Evolutionary conservation across 2,329 filamentous ascomycete species (phyloP).

Genomic region (Paecilomyces sp.): DNA sequence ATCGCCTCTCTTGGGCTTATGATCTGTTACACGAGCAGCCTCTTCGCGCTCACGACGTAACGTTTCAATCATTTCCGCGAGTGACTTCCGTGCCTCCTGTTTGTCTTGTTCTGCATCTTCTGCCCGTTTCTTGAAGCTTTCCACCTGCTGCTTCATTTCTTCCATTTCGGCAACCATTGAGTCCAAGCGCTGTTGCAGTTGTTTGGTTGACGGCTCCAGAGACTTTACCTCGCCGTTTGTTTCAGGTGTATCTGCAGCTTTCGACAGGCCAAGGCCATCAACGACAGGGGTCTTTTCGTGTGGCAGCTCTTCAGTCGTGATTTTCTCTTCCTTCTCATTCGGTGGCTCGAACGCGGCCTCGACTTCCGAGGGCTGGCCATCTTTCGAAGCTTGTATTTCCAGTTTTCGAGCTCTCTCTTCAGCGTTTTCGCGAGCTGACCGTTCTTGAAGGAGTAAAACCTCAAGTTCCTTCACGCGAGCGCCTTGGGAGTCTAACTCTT

Average conservation of each 20-base stretch:
- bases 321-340: slow-evolving; percentile 9
- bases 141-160: slow-evolving; percentile 71
- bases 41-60: slow-evolving; percentile 62
- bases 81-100: slow-evolving; percentile 61
- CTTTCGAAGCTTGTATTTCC: slow-evolving; percentile 49
- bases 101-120: slow-evolving; percentile 75
- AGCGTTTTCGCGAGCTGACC: slow-evolving; percentile 71
- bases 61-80: slow-evolving; percentile 82
- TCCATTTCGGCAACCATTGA: slow-evolving; percentile 72
- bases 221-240: slow-evolving; percentile 22
- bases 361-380: slow-evolving; percentile 33
- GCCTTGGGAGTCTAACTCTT: slow-evolving; percentile 78
- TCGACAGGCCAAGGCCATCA: slow-evolving; percentile 2
- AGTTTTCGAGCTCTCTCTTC: slow-evolving; percentile 73
- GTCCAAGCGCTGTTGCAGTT: slow-evolving; percentile 66
- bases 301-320: slow-evolving; percentile 5
- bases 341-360: slow-evolving; percentile 45
- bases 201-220: slow-evolving; percentile 28
- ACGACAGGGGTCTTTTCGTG: slow-evolving; percentile 5
- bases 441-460: slow-evolving; percentile 67
- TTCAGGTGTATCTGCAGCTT: slow-evolving; percentile 13
- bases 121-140: slow-evolving; percentile 67
- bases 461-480: slow-evolving; percentile 76
- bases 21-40: slow-evolving; percentile 41
- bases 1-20: slow-evolving; percentile 9